A percentile compares a stretch with the other conserved stretches of the same genome.
Evolutionary conservation across 2,329 filamentous ascomycete genomes (phyloP).

Genomic region (Cyclaneusma minus): DNA sequence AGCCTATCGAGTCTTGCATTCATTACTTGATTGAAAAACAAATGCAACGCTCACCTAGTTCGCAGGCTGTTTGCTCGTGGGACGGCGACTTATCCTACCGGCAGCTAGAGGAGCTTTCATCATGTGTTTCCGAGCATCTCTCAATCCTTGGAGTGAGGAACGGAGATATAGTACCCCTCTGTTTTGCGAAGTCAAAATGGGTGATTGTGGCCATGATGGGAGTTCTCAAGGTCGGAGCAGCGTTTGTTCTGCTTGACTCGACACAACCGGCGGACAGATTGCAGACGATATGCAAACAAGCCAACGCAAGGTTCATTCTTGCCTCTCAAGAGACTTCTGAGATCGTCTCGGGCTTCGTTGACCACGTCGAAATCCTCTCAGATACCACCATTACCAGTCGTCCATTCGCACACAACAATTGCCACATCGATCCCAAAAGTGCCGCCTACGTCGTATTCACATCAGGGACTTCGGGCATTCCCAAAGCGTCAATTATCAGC

Average conservation of each 20-base stretch:
- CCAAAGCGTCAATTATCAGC: background rate
- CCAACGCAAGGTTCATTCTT: no score
- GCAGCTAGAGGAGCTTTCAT: slow-evolving; percentile 2
- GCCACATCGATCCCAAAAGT: no score
- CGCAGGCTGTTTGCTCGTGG: slow-evolving; percentile 2
- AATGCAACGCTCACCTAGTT: slow-evolving; percentile 1
- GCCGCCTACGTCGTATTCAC: slow-evolving; percentile 3
- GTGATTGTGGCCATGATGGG: slow-evolving; percentile 9
- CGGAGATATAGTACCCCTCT: slow-evolving; percentile 8
- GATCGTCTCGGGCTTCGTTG: no score
- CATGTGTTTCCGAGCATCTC: slow-evolving; percentile 4
- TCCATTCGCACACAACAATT: no score
- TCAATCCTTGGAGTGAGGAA: slow-evolving; percentile 5
- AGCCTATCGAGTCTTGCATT: slow-evolving; percentile 1
- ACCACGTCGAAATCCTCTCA: no score
- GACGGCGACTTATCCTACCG: slow-evolving; percentile 2
- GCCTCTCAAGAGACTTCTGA: no score
- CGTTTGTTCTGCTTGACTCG: slow-evolving; percentile 14
- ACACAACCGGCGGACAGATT: slow-evolving; percentile 7
- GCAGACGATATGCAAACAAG: no score
- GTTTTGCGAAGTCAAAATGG: slow-evolving; percentile 10
- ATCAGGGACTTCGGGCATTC: background rate
- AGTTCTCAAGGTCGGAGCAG: slow-evolving; percentile 9
- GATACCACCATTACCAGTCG: no score
- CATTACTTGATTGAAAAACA: slow-evolving; percentile 2